Evolutionary conservation across 176 grass and related monocot genomes (phyloP).

Genomic region (Chrysopogon serrulatus): DNA sequence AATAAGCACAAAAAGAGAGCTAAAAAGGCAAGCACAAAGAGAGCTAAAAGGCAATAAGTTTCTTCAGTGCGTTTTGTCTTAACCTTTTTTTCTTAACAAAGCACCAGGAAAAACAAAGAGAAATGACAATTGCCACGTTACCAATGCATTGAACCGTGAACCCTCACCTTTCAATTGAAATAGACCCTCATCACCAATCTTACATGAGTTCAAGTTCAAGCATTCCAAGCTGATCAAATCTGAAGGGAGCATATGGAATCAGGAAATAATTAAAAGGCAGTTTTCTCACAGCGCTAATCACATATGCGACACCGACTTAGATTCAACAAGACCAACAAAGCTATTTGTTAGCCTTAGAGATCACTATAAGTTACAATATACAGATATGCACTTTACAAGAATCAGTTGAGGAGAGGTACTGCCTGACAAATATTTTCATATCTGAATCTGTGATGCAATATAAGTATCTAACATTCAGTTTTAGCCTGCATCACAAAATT

Average conservation of each 20-base stretch:
- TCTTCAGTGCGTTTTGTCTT: not conserved
- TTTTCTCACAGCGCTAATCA: constrained; percentile 52
- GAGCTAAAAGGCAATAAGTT: not conserved
- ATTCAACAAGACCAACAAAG: constrained; percentile 68
- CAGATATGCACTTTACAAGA: not conserved
- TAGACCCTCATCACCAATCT: constrained; percentile 72
- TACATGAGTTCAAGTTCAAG: constrained; percentile 96
- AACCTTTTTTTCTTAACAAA: not conserved
- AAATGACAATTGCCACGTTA: not conserved
- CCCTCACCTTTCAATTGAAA: constrained; percentile 67
- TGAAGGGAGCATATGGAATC: constrained; percentile 37
- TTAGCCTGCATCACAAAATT: constrained; percentile 56
- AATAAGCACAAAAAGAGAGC: not conserved
- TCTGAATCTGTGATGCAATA: constrained; percentile 88
- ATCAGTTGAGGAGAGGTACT: not conserved
- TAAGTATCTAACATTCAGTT: constrained; percentile 88
- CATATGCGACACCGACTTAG: constrained; percentile 68
- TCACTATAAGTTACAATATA: too few relatives aligned
- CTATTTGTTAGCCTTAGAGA: constrained; percentile 11
- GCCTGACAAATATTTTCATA: constrained; percentile 88
- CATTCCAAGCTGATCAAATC: constrained; percentile 83
- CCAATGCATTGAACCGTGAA: not conserved
- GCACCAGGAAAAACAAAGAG: not conserved
- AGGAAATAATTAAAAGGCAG: not conserved
- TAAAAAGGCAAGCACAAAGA: too few relatives aligned